These are phyloP conservation scores for Allomyces javanicus DNA, from an alignment of 192 early-diverging fungal species.

Conservation along the genomic window DNA sequence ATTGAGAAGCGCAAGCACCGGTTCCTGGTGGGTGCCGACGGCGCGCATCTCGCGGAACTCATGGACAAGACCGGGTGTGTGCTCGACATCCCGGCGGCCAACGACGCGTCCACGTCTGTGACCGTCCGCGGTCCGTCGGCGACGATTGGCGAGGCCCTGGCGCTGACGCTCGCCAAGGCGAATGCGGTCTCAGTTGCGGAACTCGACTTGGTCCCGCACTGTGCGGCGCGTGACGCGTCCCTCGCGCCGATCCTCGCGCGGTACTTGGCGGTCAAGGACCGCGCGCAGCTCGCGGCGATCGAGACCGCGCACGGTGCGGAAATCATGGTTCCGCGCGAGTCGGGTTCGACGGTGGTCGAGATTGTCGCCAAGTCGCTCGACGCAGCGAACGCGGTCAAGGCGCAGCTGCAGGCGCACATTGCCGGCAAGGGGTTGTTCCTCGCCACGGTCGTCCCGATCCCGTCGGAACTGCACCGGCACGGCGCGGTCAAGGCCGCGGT, in stretches of 20 bases:
- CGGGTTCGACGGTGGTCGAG: conserved; percentile 42
- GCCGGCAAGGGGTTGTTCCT: conserved; percentile 29
- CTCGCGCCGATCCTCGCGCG: no score
- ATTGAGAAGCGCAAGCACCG: conserved; percentile 85
- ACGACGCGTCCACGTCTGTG: conserved; percentile 51
- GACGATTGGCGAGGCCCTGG: conserved; percentile 47
- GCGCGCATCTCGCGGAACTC: conserved; percentile 59
- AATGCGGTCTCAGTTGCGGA: conserved; percentile 50
- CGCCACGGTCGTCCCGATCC: conserved; percentile 52
- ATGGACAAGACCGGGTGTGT: conserved; percentile 70
- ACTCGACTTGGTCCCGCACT: conserved; percentile 33
- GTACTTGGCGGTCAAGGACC: conserved; percentile 27
- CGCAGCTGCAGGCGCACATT: conserved; percentile 27
- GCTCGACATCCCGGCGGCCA: conserved; percentile 53
- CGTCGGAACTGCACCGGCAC: conserved; percentile 52
- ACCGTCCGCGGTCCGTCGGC: conserved; percentile 58
- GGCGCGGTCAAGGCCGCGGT: conserved; percentile 7
- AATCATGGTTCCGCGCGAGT: conserved; percentile 32
- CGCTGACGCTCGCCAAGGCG: conserved; percentile 62
- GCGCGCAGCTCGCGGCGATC: conserved; percentile 49
- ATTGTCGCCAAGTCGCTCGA: conserved; percentile 43
- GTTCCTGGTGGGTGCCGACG: conserved; percentile 69
- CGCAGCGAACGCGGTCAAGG: conserved; percentile 14
- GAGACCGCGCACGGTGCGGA: conserved; percentile 45
- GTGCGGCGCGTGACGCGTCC: no score